Percentiles rank a stretch among this genome's conserved stretches.
Conservation (phyloP, 2,329 filamentous ascomycete genomes). For the Dothidotthia symphoricarpi region DNA sequence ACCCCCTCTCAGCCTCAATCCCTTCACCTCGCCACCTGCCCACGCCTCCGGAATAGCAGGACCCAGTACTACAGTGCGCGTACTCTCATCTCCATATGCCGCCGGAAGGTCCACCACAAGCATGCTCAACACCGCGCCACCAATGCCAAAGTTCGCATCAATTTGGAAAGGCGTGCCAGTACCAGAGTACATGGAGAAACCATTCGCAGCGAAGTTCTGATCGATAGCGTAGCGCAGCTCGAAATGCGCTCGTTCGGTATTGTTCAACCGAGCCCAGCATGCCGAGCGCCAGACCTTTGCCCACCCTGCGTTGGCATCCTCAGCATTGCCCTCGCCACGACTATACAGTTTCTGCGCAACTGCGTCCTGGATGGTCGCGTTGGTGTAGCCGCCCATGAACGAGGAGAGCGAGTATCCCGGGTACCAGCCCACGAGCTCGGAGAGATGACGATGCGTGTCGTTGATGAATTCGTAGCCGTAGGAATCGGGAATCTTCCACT, state of each 20-base stretch:
- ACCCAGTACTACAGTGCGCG: constrained; percentile 46
- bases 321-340: constrained; percentile 49
- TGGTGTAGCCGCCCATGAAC: constrained; percentile 42
- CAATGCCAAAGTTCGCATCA: constrained; percentile 60
- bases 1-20: constrained; percentile 49
- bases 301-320: constrained; percentile 57
- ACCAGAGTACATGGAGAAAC: constrained; percentile 53
- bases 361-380: constrained; percentile 47
- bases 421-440: constrained; percentile 57
- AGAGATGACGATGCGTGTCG: constrained; percentile 55
- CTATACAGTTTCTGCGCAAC: constrained; percentile 48
- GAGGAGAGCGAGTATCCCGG: constrained; percentile 54
- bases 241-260: constrained; percentile 51
- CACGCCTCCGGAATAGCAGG: constrained; percentile 50
- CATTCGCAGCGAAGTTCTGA: constrained; percentile 53
- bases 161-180: constrained; percentile 55
- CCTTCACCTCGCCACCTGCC: constrained; percentile 47
- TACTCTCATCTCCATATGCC: constrained; percentile 22
- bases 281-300: constrained; percentile 59
- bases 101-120: constrained; percentile 50
- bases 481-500: constrained; percentile 50
- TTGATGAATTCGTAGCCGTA: constrained; percentile 44
- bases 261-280: constrained; percentile 57
- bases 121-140: constrained; percentile 54
- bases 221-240: constrained; percentile 51